Percentiles rank a stretch among this genome's conserved stretches.
phyloP scores from a whole-genome alignment of 2,329 filamentous ascomycete species.

The Neonectria hederae region DNA sequence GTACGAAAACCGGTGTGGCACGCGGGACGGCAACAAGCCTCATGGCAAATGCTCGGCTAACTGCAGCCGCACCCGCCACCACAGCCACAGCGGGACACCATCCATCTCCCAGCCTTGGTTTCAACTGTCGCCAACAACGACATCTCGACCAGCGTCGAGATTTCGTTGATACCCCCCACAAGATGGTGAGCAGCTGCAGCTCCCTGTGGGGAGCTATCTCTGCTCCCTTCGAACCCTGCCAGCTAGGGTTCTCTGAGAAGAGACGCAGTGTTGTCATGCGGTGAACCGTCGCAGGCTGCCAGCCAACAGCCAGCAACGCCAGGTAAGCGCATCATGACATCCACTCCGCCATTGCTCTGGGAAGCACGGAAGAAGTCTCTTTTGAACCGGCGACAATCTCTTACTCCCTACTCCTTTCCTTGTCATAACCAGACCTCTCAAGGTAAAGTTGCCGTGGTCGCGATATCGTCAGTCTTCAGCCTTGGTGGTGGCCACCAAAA shows the following conservation, averaged over 20 bases:
- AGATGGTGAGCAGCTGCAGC: slow-evolving; percentile 22
- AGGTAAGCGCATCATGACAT: slow-evolving; percentile 33
- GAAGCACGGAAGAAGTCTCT: slow-evolving; percentile 38
- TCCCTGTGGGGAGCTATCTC: background rate
- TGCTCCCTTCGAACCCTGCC: slow-evolving; percentile 6
- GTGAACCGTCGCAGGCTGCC: slow-evolving; percentile 29
- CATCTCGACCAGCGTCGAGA: slow-evolving; percentile 31
- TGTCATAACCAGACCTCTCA: slow-evolving; percentile 1
- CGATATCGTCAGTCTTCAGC: slow-evolving; percentile 26
- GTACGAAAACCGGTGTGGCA: background rate
- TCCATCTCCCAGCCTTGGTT: slow-evolving; percentile 38
- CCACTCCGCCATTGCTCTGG: slow-evolving; percentile 21
- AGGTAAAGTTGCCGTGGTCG: slow-evolving; percentile 27
- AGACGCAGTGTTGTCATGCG: slow-evolving; percentile 28
- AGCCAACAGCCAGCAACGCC: slow-evolving; percentile 29
- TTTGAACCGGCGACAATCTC: background rate
- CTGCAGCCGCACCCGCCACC: slow-evolving; percentile 28
- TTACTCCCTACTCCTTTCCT: background rate
- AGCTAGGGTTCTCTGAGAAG: slow-evolving; percentile 7
- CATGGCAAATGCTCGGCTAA: slow-evolving; percentile 42
- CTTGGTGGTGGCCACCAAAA: slow-evolving; percentile 35
- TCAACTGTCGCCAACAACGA: slow-evolving; percentile 40
- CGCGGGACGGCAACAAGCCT: background rate
- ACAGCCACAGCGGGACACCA: slow-evolving; percentile 43
- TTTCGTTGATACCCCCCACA: slow-evolving; percentile 27